phyloP scores from a whole-genome alignment of 139 green algal species.

The Pleodorina starrii region DNA sequence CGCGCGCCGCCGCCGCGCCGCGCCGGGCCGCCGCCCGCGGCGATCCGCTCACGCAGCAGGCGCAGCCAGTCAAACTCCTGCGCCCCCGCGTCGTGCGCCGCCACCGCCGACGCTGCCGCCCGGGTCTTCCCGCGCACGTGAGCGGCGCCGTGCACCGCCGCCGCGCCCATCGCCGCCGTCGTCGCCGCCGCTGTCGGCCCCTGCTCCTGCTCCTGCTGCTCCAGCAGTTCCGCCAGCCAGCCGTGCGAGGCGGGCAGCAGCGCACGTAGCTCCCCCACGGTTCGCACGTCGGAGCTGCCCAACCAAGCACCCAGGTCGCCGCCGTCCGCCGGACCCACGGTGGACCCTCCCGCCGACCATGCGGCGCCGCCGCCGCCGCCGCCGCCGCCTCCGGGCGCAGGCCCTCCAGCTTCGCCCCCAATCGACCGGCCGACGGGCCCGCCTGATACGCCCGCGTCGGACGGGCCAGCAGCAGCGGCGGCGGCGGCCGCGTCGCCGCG shows the following conservation, averaged over 20 bases:
- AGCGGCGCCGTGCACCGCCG: background rate
- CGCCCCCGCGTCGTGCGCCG: background rate
- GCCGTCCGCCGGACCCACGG: background rate
- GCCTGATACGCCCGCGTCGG: background rate
- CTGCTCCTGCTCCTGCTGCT: background rate
- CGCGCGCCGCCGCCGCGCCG: background rate
- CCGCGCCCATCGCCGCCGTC: background rate
- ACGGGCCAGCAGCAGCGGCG: background rate
- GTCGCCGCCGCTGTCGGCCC: background rate
- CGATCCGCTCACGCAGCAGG: background rate
- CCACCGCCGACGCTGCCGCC: background rate
- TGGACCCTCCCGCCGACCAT: background rate
- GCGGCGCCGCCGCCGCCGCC: background rate
- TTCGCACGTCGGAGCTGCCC: background rate
- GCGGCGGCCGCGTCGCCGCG: background rate
- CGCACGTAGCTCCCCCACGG: background rate
- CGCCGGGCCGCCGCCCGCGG: background rate
- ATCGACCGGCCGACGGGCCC: no score
- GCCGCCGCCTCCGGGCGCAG: no score
- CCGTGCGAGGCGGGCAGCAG: background rate
- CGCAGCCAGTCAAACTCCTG: constrained; percentile 14
- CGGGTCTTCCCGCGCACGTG: no score
- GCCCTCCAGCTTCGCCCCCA: background rate
- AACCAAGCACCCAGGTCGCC: background rate
- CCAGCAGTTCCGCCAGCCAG: background rate